Percentiles rank a stretch among this genome's conserved stretches.
These are phyloP conservation scores for Solanum verrucosum DNA, from an alignment of 257 asterid species.

Conservation along the genomic window DNA sequence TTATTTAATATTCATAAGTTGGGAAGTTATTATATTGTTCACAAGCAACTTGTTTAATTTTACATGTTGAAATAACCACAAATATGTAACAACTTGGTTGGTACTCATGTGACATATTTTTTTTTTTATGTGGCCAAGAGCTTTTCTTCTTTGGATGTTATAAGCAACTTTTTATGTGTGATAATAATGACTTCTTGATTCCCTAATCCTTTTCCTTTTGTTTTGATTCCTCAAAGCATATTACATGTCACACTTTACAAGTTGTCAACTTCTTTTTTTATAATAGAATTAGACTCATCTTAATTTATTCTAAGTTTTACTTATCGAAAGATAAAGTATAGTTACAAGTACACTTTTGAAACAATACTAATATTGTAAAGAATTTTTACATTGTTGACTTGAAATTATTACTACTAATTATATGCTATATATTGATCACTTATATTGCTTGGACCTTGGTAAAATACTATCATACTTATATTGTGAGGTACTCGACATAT, in stretches of 20 bases:
- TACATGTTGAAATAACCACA: not conserved
- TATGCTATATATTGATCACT: not conserved
- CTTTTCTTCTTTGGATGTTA: not conserved
- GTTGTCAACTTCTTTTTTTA: not conserved
- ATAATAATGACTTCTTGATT: not conserved
- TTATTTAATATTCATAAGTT: not conserved
- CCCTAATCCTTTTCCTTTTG: not conserved
- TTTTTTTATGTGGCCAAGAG: not conserved
- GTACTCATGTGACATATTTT: not conserved
- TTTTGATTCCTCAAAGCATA: not conserved
- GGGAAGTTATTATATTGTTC: not conserved
- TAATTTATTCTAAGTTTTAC: too few species aligned
- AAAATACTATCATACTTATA: not conserved
- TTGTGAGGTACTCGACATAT: too few species aligned
- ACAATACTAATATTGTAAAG: rapidly evolving
- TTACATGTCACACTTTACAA: not conserved
- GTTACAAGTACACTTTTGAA: not conserved
- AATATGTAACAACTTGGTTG: not conserved
- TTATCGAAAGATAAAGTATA: too few species aligned
- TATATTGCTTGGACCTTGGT: not conserved
- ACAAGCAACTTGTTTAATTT: not conserved
- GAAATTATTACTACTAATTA: not conserved
- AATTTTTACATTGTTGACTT: too few species aligned
- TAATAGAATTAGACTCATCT: not conserved
- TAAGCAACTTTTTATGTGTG: not conserved